phyloP scores from a whole-genome alignment of 2,329 filamentous ascomycete genomes.

The Fusarium odoratissimum region DNA sequence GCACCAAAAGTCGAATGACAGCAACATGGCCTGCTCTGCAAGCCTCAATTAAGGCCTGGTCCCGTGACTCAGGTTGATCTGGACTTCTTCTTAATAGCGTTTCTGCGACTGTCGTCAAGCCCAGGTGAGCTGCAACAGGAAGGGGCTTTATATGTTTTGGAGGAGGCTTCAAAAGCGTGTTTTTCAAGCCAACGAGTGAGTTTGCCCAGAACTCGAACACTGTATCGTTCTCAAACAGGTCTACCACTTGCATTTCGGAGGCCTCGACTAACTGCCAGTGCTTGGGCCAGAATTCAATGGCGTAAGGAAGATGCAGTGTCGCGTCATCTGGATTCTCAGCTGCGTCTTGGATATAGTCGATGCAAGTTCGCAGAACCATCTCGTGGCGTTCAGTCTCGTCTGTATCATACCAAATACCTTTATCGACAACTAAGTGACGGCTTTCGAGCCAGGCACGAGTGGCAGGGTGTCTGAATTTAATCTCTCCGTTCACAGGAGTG shows the following conservation, averaged over 20 bases:
- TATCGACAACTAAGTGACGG: accelerated
- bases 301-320: background rate
- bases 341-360: background rate
- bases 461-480: background rate
- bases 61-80: background rate
- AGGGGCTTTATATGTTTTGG: background rate
- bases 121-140: background rate
- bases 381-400: background rate
- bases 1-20: background rate
- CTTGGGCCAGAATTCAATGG: background rate
- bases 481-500: background rate
- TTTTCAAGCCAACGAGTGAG: background rate
- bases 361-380: background rate
- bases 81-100: background rate
- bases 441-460: background rate
- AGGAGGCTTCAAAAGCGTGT: background rate
- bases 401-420: background rate
- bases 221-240: background rate
- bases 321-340: no score
- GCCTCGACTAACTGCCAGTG: background rate
- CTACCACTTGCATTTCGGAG: background rate
- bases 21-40: background rate
- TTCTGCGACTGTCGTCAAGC: background rate
- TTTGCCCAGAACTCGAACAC: background rate
- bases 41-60: background rate